These are phyloP conservation scores for Solanum etuberosum DNA, from an alignment of 257 asterid species.

Conservation along the genomic window DNA sequence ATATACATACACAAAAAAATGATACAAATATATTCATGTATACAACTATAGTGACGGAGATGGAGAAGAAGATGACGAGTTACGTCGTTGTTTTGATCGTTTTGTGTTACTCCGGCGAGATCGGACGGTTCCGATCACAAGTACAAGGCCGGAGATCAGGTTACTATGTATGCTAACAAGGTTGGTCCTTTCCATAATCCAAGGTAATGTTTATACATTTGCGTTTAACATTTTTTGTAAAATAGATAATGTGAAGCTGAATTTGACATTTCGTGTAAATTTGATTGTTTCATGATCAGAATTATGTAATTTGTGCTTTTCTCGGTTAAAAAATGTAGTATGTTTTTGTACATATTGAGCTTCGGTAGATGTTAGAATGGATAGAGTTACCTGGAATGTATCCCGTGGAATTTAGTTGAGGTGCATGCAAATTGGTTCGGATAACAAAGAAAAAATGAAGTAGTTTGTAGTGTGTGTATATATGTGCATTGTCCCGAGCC, in stretches of 20 bases:
- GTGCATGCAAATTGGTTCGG: not conserved
- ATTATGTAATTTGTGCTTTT: not conserved
- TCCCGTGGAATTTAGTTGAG: too few species aligned
- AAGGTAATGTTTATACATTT: conserved; percentile 21
- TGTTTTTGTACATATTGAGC: not conserved
- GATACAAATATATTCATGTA: not conserved
- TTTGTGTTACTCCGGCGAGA: conserved; percentile 15
- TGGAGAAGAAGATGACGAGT: conserved; percentile 7
- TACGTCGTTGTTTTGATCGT: conserved; percentile 18
- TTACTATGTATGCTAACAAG: conserved; percentile 77
- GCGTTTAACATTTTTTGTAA: not conserved
- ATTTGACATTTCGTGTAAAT: not conserved
- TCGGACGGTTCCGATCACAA: conserved; percentile 77
- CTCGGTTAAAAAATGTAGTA: not conserved
- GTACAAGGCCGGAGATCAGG: conserved; percentile 58
- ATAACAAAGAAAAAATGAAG: not conserved
- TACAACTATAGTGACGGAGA: not conserved
- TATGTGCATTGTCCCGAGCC: not conserved
- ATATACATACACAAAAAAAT: not conserved
- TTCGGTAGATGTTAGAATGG: not conserved
- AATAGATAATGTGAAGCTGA: not conserved
- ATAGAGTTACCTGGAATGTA: not conserved
- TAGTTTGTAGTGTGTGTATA: not conserved
- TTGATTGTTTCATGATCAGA: not conserved
- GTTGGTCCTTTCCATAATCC: conserved; percentile 94